Evolutionary conservation across 345 rosid species (phyloP), one percentile per base, ranked within the genome.

Genomic region (Noccaea caerulescens): DNA sequence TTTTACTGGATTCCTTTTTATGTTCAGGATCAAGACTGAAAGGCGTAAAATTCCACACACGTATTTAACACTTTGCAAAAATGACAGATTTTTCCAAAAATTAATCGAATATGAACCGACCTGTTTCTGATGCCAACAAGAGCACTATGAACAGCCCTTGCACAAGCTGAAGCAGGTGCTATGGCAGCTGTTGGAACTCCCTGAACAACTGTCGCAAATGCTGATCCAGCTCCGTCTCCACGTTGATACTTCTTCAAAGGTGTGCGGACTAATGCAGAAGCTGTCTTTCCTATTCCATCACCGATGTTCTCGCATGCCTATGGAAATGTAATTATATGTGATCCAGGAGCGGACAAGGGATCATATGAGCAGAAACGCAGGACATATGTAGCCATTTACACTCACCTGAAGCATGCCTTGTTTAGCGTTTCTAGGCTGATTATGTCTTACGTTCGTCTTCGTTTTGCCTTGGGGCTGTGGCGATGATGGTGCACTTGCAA

Each of bases 1-100:
- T 94, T 83, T 94, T 95, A 88, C 89, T 86, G n/a, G 96, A 94
- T 77, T 94, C 99, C 77, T 88, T 89, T 77, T 91, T 94, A 79
- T 70, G 99, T 68, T 86, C 95, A 57, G 96, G 96, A 81, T 94
- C 96, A 71, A 94, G 99, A 82, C 99, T 94, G 91, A 77, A 80
- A 68, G 58, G 33, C 41, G 3, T 20, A 37, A 11, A 70, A 27
- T 10, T 34, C 45, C 23, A 0, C 51, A 7, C 25, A 47, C 36
- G 41, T 41, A 32, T 57, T 63, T 39, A 18, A 5, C 44, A 52
- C 60, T 70, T 14, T 47, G 16, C 36, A 56, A 34, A 56, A 34
- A 23, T 44, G 27, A 44, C 57, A 54, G 47, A 16, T 4, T 2
- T 34, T 14, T 58, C 33, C 53, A 51, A 44, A 27, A 0, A 3